These are phyloP conservation scores for Suillus bovinus DNA, from an alignment of 768 basidiomycete species.

Conservation along the genomic window DNA sequence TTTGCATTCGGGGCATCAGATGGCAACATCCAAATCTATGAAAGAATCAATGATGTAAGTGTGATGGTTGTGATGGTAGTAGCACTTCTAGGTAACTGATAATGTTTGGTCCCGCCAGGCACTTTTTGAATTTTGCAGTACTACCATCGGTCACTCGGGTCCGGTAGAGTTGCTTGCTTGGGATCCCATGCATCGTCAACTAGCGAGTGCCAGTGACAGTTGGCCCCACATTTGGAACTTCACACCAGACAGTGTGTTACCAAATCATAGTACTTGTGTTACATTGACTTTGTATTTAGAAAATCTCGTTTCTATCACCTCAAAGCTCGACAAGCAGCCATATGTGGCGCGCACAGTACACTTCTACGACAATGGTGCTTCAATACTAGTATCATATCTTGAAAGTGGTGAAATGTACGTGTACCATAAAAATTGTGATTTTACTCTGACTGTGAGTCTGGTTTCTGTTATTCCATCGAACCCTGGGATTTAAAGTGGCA, in stretches of 20 bases:
- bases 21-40: background rate
- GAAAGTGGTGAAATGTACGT: conserved; percentile 7
- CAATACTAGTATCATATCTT: conserved; percentile 1
- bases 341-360: background rate
- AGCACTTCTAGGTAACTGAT: background rate
- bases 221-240: background rate
- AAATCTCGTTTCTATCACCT: background rate
- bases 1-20: background rate
- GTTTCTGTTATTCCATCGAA: conserved; percentile 5
- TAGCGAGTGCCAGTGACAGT: background rate
- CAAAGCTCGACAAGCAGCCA: background rate
- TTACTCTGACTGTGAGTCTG: background rate
- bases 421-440: background rate
- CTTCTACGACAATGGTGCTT: conserved; percentile 4
- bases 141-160: background rate
- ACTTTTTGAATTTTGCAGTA: background rate
- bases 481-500: conserved; percentile 9
- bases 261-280: background rate
- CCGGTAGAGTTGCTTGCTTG: background rate
- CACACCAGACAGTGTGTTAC: background rate
- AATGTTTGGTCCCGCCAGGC: background rate
- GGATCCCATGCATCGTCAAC: background rate
- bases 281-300: background rate
- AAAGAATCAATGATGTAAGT: background rate
- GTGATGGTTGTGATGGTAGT: background rate